phyloP scores from a whole-genome alignment of 1,284 basidiomycete genomes.

The Mycocalia duriaeana region DNA sequence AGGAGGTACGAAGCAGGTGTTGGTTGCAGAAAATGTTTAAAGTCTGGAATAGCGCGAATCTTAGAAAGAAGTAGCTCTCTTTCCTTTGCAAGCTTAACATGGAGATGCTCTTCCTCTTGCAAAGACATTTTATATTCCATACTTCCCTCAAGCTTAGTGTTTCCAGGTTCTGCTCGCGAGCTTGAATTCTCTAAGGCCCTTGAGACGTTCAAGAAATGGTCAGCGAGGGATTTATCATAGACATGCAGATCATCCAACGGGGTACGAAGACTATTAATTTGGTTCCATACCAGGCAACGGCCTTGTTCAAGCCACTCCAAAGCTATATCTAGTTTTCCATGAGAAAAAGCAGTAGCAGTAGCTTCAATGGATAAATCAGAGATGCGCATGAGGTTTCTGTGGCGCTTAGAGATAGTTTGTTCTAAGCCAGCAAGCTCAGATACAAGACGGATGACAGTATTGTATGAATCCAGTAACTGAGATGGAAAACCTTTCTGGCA shows the following conservation, averaged over 20 bases:
- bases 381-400: neutral
- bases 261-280: constrained; percentile 18
- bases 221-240: constrained; percentile 11
- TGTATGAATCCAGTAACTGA: neutral
- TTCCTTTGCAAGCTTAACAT: constrained; percentile 10
- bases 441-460: neutral
- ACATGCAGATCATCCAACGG: constrained; percentile 18
- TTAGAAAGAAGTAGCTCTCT: constrained; percentile 11
- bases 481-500: neutral
- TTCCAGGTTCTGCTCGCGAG: neutral
- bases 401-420: neutral
- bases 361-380: neutral
- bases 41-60: constrained; percentile 7
- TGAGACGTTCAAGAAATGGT: constrained; percentile 15
- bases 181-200: constrained; percentile 11
- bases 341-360: neutral
- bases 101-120: constrained; percentile 7
- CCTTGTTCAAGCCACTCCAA: constrained; percentile 13
- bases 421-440: neutral
- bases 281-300: constrained; percentile 19
- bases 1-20: constrained; percentile 11
- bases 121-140: neutral
- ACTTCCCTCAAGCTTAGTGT: neutral
- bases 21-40: constrained; percentile 15
- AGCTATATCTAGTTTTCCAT: constrained; percentile 1